Conservation (phyloP, 768 basidiomycete genomes). For the Suillus ampliporus region DNA sequence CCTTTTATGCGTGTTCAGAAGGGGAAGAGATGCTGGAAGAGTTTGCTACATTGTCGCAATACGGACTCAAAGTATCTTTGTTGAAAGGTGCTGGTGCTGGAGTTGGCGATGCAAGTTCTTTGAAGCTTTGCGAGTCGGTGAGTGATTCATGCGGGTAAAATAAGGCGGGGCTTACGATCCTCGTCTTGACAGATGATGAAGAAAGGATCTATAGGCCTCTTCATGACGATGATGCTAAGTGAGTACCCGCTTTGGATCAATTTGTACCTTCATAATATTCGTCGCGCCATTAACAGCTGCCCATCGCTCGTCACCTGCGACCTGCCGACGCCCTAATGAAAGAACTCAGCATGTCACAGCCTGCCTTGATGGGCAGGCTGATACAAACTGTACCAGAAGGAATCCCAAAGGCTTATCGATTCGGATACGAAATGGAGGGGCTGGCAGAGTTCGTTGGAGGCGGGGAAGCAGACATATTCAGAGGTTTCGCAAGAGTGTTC, state of each 20-base stretch:
- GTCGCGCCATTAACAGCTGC: constrained; percentile 42
- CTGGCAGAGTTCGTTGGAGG: constrained; percentile 56
- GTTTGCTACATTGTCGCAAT: constrained; percentile 43
- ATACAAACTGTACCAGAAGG: constrained; percentile 47
- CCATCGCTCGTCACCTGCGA: constrained; percentile 57
- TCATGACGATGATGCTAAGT: constrained; percentile 58
- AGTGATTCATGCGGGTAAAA: constrained; percentile 19
- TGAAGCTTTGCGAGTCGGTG: constrained; percentile 66
- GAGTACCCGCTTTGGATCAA: constrained; percentile 14
- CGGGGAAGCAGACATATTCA: constrained; percentile 48
- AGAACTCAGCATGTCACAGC: constrained; percentile 53
- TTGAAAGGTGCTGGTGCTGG: constrained; percentile 52
- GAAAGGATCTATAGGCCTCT: constrained; percentile 56
- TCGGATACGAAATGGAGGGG: constrained; percentile 64
- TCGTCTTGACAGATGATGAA: constrained; percentile 49
- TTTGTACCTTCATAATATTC: not conserved
- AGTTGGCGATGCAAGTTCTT: constrained; percentile 58
- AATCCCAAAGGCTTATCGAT: constrained; percentile 64
- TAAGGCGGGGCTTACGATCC: not conserved
- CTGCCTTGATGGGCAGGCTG: constrained; percentile 47
- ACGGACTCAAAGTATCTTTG: constrained; percentile 49
- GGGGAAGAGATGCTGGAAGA: constrained; percentile 36
- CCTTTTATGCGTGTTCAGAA: constrained; percentile 55
- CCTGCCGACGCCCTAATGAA: constrained; percentile 54
- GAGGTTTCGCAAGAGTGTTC: constrained; percentile 50